phyloP scores from a whole-genome alignment of 169 alveolate genomes.

The Cyclospora cayetanensis region DNA sequence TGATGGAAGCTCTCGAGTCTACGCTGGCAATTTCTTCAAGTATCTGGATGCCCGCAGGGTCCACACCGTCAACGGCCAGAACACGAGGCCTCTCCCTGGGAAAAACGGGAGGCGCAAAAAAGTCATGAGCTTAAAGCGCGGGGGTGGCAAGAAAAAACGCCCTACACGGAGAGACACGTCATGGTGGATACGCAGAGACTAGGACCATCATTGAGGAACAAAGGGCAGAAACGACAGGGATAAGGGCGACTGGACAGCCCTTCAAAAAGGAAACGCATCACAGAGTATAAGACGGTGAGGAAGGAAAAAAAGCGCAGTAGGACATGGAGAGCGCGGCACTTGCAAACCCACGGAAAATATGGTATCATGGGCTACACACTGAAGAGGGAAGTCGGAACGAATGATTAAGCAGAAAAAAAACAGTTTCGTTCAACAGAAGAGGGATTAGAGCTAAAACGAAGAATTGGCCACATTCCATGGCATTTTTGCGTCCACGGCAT shows the following conservation, averaged over 20 bases:
- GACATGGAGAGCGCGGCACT: neutral
- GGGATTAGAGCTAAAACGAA: neutral
- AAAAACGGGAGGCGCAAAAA: neutral
- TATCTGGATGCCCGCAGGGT: constrained; percentile 52
- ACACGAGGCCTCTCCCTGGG: neutral
- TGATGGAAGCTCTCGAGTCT: neutral
- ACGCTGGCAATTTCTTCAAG: neutral
- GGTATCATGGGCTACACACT: neutral
- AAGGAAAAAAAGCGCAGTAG: neutral
- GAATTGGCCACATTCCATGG: too few relatives aligned
- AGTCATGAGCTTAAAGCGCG: neutral
- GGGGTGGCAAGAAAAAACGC: neutral
- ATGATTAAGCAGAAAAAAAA: neutral
- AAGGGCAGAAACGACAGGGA: neutral
- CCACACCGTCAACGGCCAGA: constrained; percentile 29
- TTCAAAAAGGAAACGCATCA: neutral
- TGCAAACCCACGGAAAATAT: neutral
- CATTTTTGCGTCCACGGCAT: too few relatives aligned
- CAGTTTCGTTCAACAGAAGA: too few relatives aligned
- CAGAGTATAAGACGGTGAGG: neutral
- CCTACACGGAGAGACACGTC: neutral
- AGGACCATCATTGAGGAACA: neutral
- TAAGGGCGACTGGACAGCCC: neutral
- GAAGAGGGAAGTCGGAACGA: neutral
- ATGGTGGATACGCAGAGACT: neutral